Conservation (phyloP, 768 basidiomycete genomes). For the Boletus vinaceobasis region DNA sequence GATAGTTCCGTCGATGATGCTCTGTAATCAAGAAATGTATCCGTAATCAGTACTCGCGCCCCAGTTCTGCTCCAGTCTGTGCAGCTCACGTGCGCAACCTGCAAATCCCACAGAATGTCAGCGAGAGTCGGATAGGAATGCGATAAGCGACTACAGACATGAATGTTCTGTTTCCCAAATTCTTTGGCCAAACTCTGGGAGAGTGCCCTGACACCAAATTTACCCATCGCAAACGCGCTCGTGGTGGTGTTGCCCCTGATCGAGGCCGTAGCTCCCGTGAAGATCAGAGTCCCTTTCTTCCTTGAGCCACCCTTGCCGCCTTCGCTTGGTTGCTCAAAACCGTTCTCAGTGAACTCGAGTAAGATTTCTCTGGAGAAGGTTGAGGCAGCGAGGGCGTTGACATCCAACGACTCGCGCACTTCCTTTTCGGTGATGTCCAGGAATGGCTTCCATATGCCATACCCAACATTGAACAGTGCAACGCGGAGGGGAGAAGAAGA, state of each 20-base stretch:
- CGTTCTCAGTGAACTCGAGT: conserved; percentile 56
- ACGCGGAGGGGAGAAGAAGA: conserved; percentile 52
- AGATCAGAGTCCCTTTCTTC: conserved; percentile 61
- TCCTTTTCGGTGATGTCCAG: conserved; percentile 60
- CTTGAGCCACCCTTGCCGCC: conserved; percentile 39
- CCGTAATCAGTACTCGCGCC: neutral
- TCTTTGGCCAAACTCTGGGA: conserved; percentile 74
- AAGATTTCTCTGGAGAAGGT: conserved; percentile 62
- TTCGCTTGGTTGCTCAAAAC: conserved; percentile 39
- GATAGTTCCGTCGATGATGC: conserved; percentile 66
- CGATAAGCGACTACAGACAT: conserved; percentile 38
- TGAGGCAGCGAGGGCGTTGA: conserved; percentile 57
- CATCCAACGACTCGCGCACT: conserved; percentile 46
- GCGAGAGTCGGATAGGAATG: neutral
- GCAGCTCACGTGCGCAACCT: conserved; percentile 64
- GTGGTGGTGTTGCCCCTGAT: conserved; percentile 59
- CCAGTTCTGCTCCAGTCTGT: neutral
- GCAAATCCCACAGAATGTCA: neutral
- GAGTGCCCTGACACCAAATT: conserved; percentile 59
- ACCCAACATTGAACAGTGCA: conserved; percentile 62
- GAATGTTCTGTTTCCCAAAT: conserved; percentile 71
- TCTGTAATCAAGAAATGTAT: conserved; percentile 33
- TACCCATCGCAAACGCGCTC: conserved; percentile 61
- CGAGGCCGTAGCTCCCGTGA: conserved; percentile 72
- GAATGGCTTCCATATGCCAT: conserved; percentile 64